Base-by-base conservation (phyloP, 345 rosid species). In the Diplotaxis tenuifolia region DNA sequence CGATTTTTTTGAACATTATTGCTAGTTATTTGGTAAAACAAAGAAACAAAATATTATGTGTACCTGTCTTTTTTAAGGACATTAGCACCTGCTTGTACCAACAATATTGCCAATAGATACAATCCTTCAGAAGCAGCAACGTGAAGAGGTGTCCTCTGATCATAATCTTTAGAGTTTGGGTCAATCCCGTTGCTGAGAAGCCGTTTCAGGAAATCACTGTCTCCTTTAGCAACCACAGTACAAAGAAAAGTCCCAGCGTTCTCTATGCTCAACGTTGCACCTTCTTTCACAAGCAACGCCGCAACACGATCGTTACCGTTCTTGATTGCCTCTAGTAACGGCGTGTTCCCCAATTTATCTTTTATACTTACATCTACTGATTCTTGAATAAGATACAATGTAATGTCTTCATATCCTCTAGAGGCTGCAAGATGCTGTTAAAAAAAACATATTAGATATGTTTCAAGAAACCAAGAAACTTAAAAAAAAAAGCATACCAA, bases 401-500 rank as follows among this genome's bases (percentile, higher is more conserved):
- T 81, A 9, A 89, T 82, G 52, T 87, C 89, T 77, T 84, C 88
- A 66, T 84, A 81, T 60, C 98, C 98, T 82, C 77, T 86, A 34
- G 88, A 80, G 14, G 96, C 91, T 66, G 93, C 96, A 73, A 89
- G 82, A 57, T 93, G 96, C 98, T 90, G 86, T 64, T n/a, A 78
- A 29, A 23, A 23, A 20, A 15, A 57, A 58, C 40, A 32, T 74
- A 10, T 70, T 63, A 74, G 49, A 5, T 62, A 40, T 23, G 67
- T 57, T 67, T 12, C 49, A 11, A 27, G 15, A 1, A 31, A 1
- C 61, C 0, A 3, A 58, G 23, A 70, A 65, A 27, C 36, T 62
- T 52, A 15, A 1, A 2, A 16, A 12, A n/a, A 12, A 8, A 58
- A 1, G 9, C 63, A 64, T 87, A 93, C 98, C 95, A 93, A 72